Evolutionary conservation across 768 basidiomycete species (phyloP).

Genomic region (Pleurotus eryngii): DNA sequence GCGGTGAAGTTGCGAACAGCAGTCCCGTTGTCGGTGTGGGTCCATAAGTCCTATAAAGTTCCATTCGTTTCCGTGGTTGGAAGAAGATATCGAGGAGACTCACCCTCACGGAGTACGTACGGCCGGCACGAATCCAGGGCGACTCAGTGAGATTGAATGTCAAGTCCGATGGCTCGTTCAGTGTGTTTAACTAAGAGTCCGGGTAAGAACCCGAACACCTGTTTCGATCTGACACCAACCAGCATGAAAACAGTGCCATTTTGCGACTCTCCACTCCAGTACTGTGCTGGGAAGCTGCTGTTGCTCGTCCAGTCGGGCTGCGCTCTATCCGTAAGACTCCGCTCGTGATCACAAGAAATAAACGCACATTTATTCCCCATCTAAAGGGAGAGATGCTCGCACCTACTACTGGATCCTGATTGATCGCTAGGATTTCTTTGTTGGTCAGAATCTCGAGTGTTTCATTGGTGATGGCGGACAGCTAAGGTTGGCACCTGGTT

Average conservation of each 20-base stretch:
- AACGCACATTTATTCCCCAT: conserved; percentile 58
- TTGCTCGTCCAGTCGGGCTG: conserved; percentile 37
- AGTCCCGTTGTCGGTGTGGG: conserved; percentile 68
- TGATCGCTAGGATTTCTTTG: conserved; percentile 62
- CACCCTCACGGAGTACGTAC: conserved; percentile 63
- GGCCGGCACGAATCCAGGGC: conserved; percentile 67
- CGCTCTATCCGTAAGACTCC: background rate
- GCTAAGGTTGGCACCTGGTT: conserved; percentile 24
- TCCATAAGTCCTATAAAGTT: conserved; percentile 58
- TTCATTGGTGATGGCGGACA: conserved; percentile 48
- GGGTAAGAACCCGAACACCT: background rate
- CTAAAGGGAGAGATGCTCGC: conserved; percentile 63
- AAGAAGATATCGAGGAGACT: conserved; percentile 14
- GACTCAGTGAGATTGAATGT: conserved; percentile 65
- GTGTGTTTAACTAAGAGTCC: conserved; percentile 48
- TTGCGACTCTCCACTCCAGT: conserved; percentile 60
- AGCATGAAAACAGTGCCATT: conserved; percentile 66
- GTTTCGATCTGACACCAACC: conserved; percentile 27
- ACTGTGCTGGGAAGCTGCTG: conserved; percentile 54
- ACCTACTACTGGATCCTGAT: conserved; percentile 63
- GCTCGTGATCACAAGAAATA: background rate
- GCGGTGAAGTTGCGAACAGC: conserved; percentile 57
- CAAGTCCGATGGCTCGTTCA: conserved; percentile 54
- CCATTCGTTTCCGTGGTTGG: too few relatives aligned
- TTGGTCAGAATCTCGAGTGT: conserved; percentile 58